These are phyloP conservation scores for Lentinula edodes DNA, from an alignment of 768 basidiomycete species.

Conservation along the genomic window DNA sequence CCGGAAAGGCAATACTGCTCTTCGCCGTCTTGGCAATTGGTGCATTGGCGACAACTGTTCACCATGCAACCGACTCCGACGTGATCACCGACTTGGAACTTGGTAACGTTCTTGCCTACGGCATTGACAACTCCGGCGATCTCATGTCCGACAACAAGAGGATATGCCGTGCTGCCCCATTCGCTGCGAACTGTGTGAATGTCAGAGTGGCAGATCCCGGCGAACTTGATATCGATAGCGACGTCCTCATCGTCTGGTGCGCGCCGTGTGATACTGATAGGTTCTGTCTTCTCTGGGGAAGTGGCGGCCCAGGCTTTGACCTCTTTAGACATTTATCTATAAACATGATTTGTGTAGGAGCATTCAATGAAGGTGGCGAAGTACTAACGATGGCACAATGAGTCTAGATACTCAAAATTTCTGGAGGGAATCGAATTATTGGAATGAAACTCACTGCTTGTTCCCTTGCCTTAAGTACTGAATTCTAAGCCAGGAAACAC, in stretches of 20 bases:
- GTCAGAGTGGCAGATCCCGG: slow-evolving; percentile 50
- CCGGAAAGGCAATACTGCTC: slow-evolving; percentile 41
- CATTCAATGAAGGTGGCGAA: too few relatives aligned
- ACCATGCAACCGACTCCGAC: slow-evolving; percentile 52
- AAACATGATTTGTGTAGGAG: background rate
- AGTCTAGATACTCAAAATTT: too few relatives aligned
- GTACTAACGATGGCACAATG: too few relatives aligned
- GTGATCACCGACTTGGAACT: slow-evolving; percentile 51
- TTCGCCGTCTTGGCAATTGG: slow-evolving; percentile 41
- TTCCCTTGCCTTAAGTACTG: too few relatives aligned
- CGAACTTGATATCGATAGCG: slow-evolving; percentile 47
- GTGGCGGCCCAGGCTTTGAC: slow-evolving; percentile 1
- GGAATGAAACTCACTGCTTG: too few relatives aligned
- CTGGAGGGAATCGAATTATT: too few relatives aligned
- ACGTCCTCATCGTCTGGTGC: slow-evolving; percentile 46
- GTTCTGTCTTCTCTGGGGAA: background rate
- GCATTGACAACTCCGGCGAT: slow-evolving; percentile 47
- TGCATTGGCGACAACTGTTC: slow-evolving; percentile 44
- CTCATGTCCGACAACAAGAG: slow-evolving; percentile 43
- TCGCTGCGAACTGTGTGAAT: slow-evolving; percentile 36
- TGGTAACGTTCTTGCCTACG: slow-evolving; percentile 49
- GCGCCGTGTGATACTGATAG: background rate
- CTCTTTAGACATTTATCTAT: background rate
- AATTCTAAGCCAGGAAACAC: too few relatives aligned
- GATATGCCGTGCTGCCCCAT: slow-evolving; percentile 25